These are phyloP conservation scores for Penicillium cosmopolitanum DNA, from an alignment of 495 filamentous ascomycete genomes.

Conservation along the genomic window DNA sequence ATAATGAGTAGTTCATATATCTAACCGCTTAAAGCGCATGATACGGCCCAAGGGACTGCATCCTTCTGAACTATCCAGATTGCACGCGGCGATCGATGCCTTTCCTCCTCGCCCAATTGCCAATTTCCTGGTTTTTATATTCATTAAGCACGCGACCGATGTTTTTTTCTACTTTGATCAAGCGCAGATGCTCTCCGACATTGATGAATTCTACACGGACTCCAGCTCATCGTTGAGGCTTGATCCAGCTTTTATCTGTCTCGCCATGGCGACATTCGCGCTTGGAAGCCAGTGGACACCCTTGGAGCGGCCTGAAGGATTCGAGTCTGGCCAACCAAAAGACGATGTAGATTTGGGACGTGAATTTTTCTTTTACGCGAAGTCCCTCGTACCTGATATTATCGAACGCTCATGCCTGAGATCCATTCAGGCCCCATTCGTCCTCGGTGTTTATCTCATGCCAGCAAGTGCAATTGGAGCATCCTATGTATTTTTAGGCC, in stretches of 20 bases:
- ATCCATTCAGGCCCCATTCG: slow-evolving; percentile 27
- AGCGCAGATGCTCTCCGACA: slow-evolving; percentile 19
- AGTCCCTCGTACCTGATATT: slow-evolving; percentile 26
- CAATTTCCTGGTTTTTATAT: slow-evolving; percentile 27
- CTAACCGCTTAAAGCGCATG: slow-evolving; percentile 16
- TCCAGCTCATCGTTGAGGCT: slow-evolving; percentile 14
- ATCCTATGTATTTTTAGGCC: slow-evolving; percentile 36
- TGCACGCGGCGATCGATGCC: slow-evolving; percentile 16
- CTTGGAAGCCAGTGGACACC: slow-evolving; percentile 32
- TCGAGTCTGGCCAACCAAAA: not conserved
- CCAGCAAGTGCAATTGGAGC: slow-evolving; percentile 28
- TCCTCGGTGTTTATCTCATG: slow-evolving; percentile 31
- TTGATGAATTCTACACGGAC: slow-evolving; percentile 26
- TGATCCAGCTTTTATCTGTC: slow-evolving; percentile 24
- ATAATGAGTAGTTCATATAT: not conserved
- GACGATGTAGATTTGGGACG: slow-evolving; percentile 20
- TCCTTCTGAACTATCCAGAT: slow-evolving; percentile 14
- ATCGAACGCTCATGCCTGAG: slow-evolving; percentile 23
- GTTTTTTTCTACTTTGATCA: slow-evolving; percentile 34
- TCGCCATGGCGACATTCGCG: slow-evolving; percentile 26
- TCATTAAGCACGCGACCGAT: slow-evolving; percentile 28
- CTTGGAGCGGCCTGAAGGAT: slow-evolving; percentile 19
- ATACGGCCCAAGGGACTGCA: slow-evolving; percentile 13
- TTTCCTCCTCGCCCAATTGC: slow-evolving; percentile 28
- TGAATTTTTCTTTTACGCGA: slow-evolving; percentile 20